Evolutionary conservation across 1,139 yeast genomes (phyloP).

Genomic region (Protomyces macrosporus): DNA sequence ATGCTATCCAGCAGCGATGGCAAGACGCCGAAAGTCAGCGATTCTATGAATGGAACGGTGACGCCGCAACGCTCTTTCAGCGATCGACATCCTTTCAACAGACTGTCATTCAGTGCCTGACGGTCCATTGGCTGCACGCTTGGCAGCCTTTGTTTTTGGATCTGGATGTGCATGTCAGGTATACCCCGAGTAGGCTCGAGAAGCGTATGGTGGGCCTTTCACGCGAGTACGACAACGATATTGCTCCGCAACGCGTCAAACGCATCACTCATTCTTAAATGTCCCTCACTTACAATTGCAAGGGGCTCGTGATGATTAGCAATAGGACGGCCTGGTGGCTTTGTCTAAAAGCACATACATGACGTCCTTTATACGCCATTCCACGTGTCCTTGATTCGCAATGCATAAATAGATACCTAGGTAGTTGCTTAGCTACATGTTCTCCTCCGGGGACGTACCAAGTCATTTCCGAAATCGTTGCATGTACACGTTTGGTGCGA

Average conservation of each 20-base stretch:
- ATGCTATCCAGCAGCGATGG: neutral
- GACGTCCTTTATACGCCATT: too few species aligned
- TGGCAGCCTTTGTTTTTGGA: neutral
- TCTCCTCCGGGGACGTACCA: too few species aligned
- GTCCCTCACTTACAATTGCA: too few species aligned
- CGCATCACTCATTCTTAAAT: neutral
- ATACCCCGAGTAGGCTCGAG: neutral
- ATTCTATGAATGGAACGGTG: neutral
- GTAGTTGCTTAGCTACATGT: too few species aligned
- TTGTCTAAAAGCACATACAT: too few species aligned
- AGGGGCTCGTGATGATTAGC: too few species aligned
- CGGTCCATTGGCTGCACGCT: neutral
- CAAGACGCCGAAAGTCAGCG: neutral
- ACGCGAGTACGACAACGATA: neutral
- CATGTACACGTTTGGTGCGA: too few species aligned
- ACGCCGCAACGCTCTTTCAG: neutral
- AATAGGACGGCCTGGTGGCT: too few species aligned
- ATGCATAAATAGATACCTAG: too few species aligned
- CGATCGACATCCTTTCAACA: neutral
- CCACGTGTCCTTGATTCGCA: too few species aligned
- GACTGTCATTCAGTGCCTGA: neutral
- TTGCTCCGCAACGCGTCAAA: neutral
- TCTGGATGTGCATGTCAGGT: neutral
- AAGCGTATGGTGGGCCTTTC: neutral
- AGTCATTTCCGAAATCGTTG: too few species aligned